A percentile compares a stretch with the other conserved stretches of the same genome.
Conservation (phyloP, 1,284 basidiomycete species). For the Porodaedalea pini region DNA sequence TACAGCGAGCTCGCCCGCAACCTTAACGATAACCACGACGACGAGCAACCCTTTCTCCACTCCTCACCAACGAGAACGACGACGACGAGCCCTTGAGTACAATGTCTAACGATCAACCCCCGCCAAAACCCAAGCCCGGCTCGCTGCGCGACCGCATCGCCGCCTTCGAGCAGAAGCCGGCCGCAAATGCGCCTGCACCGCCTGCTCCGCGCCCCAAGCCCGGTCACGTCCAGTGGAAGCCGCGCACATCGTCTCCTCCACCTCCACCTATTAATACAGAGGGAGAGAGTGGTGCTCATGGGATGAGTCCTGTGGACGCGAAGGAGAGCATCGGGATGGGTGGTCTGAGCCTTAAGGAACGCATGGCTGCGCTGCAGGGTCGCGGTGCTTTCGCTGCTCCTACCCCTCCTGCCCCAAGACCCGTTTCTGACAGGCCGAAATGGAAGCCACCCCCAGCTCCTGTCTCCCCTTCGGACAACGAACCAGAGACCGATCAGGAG, state of each 20-base stretch:
- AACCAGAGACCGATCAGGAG: conserved; percentile 20
- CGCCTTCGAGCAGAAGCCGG: conserved; percentile 66
- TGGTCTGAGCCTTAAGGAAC: conserved; percentile 73
- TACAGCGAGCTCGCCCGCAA: background rate
- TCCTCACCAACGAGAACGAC: background rate
- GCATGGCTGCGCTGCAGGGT: conserved; percentile 88
- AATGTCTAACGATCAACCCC: conserved; percentile 48
- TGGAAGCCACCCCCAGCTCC: conserved; percentile 68
- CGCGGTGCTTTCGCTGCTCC: conserved; percentile 69
- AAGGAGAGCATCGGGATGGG: conserved; percentile 72
- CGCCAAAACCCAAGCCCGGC: conserved; percentile 57
- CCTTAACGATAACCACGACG: background rate
- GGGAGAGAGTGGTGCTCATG: conserved; percentile 17
- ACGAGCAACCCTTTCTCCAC: background rate
- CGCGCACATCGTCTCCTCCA: conserved; percentile 54
- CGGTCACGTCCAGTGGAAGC: conserved; percentile 66
- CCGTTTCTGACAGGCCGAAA: conserved; percentile 67
- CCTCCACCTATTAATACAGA: conserved; percentile 28
- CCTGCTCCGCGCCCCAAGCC: conserved; percentile 69
- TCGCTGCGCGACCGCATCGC: conserved; percentile 81
- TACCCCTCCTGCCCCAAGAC: conserved; percentile 50
- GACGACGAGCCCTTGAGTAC: background rate
- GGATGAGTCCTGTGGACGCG: conserved; percentile 66
- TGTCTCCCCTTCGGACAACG: conserved; percentile 22
- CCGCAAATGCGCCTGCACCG: conserved; percentile 40